Percentiles rank a stretch among this genome's conserved stretches.
Evolutionary conservation across 257 asterid genomes (phyloP).

Genomic region (Jacaranda copaia): DNA sequence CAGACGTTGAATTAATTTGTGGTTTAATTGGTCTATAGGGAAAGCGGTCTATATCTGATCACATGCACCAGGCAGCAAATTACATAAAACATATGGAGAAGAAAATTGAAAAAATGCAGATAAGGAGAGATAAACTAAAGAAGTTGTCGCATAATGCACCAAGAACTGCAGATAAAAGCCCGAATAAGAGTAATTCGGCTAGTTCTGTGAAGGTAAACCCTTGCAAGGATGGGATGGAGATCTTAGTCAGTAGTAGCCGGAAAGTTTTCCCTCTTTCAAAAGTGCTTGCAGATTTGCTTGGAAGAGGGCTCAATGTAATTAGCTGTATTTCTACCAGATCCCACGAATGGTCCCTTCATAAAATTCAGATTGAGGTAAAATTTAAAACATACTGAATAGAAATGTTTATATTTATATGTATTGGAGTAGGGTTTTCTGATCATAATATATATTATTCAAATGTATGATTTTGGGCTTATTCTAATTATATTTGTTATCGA

Average conservation of each 20-base stretch:
- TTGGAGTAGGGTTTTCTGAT: background rate
- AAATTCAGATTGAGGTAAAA: constrained; percentile 45
- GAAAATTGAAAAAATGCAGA: constrained; percentile 42
- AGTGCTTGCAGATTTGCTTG: constrained; percentile 40
- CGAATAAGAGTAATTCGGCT: background rate
- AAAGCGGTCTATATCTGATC: constrained; percentile 56
- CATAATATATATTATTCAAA: background rate
- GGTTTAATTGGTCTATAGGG: constrained; percentile 42
- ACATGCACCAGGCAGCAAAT: constrained; percentile 47
- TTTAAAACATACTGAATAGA: background rate
- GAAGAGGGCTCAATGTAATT: constrained; percentile 32
- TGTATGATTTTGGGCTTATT: background rate
- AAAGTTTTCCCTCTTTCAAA: constrained; percentile 41
- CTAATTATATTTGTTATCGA: background rate
- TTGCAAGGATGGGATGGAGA: constrained; percentile 40
- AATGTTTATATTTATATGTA: background rate
- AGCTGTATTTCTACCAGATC: constrained; percentile 37
- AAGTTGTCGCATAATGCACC: background rate
- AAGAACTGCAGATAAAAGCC: background rate
- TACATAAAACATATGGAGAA: constrained; percentile 53
- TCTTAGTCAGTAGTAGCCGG: constrained; percentile 36
- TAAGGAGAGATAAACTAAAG: constrained; percentile 41
- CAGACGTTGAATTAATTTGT: background rate
- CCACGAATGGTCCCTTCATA: constrained; percentile 30
- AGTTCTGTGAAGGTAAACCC: constrained; percentile 33